A percentile compares a stretch with the other conserved stretches of the same genome.
These are phyloP conservation scores for Polytrichum formosum DNA, from an alignment of 225 moss, liverwort and hornwort genomes.

Conservation along the genomic window DNA sequence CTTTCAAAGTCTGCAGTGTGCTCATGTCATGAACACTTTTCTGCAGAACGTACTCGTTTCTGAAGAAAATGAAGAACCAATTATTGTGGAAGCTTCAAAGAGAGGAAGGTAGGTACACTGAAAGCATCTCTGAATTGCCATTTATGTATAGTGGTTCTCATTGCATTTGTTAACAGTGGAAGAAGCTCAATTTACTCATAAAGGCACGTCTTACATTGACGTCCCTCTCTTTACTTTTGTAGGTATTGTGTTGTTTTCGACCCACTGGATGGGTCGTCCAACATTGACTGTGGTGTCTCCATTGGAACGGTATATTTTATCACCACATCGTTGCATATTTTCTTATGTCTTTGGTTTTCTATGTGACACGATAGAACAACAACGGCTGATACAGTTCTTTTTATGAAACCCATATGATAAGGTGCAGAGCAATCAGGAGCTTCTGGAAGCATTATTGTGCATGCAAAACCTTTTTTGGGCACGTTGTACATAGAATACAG, in stretches of 20 bases:
- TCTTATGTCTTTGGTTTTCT: no score
- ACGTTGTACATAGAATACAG: no score
- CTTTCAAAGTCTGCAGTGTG: no score
- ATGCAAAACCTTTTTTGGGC: no score
- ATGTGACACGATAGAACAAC: no score
- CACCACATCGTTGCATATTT: neutral
- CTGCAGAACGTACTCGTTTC: conserved; percentile 92
- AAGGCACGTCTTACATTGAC: neutral
- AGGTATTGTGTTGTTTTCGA: conserved; percentile 97
- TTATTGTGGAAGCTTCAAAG: conserved; percentile 68
- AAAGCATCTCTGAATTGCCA: neutral
- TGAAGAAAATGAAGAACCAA: conserved; percentile 93
- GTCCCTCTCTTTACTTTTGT: neutral
- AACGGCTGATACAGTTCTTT: no score
- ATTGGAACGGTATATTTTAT: conserved; percentile 77
- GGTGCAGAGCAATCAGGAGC: no score
- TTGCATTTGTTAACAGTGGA: neutral
- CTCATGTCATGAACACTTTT: neutral
- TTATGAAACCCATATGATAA: no score
- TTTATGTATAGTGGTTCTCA: neutral
- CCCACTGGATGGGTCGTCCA: conserved; percentile 97
- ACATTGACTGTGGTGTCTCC: conserved; percentile 98
- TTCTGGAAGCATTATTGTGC: no score
- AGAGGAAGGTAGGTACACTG: conserved; percentile 57
- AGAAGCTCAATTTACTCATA: neutral